phyloP scores from a whole-genome alignment of 2,329 filamentous ascomycete species.

The Fusarium sp. region DNA sequence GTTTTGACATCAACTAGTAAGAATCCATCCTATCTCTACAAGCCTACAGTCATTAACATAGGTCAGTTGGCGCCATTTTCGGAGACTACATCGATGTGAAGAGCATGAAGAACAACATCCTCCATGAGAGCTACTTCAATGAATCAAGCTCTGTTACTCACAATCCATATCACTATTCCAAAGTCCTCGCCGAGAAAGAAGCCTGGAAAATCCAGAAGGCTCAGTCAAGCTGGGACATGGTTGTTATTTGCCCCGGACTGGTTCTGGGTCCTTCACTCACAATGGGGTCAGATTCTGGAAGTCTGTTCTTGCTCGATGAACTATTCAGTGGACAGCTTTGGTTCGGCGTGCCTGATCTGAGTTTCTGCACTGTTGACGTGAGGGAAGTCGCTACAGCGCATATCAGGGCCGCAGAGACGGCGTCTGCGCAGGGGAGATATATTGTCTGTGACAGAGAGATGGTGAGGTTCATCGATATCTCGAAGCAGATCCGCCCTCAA shows the following conservation, averaged over 20 bases:
- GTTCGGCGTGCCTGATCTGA: neutral
- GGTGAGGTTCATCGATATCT: neutral
- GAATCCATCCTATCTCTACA: neutral
- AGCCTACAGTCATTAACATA: neutral
- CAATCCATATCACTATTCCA: constrained; percentile 8
- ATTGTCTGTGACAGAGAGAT: neutral
- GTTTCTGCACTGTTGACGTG: neutral
- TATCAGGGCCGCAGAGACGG: neutral
- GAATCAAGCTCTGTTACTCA: neutral
- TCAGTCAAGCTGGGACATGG: neutral
- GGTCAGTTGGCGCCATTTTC: neutral
- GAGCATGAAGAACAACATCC: neutral
- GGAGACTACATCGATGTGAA: neutral
- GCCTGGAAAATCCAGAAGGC: neutral
- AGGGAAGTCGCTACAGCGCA: neutral
- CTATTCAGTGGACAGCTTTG: neutral
- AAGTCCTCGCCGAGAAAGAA: constrained; percentile 1
- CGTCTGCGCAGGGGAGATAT: neutral
- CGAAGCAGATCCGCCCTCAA: neutral
- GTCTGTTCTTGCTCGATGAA: neutral
- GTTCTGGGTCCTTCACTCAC: neutral
- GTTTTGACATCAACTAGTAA: neutral
- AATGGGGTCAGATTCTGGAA: neutral
- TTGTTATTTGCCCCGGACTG: neutral
- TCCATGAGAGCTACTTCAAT: neutral